Base-by-base conservation (phyloP, 1,284 basidiomycete genomes). In the Porogramme epimiltina region DNA sequence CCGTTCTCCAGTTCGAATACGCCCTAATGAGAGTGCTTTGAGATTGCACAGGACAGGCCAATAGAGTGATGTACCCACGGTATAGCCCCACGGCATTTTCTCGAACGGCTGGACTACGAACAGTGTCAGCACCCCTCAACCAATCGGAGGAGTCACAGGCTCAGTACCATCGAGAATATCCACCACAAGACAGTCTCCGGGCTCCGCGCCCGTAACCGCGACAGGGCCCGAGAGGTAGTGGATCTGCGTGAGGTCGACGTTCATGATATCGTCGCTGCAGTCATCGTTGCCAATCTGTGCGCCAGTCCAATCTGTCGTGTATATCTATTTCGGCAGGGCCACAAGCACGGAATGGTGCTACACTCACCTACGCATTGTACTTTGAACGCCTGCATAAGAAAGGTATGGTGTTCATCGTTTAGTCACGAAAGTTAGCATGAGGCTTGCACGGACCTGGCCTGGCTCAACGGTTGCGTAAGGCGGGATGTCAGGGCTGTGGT, bases 31-130 rank as follows among this genome's bases (percentile, higher is more conserved):
- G 49, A 25, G 18, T 24, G 45, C 18, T 2, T 9, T 3, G 3
- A 16, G 19, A 20, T 23, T 50, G 47, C 26, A n/a, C 3, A 49
- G 54, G 41, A 13, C 13, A 6, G 13, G 13, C 28, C 28, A 31
- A 31, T 31, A 13, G 28, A 31, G 28, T 13, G 28, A 10, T 5
- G 23, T 31, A 48, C 71, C 49, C 61, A 85, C 83, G 0, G 86
- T 88, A 65, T 89, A 91, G 0, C 89, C 89, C 89, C 89, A 92
- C 0, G 87, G 87, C 83, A 87, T 85, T 63, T 88, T 78, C 20
- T 87, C 84, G 63, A 89, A 90, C 2, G 88, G 84, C 18, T 70
- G 74, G 26, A 92, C 84, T 84, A 5, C 31, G 38, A 23, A 37
- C 2, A 18, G 28, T 15, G 28, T 37, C 4, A 23, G 25, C 45